These are phyloP conservation scores for Ascochyta lentis DNA, from an alignment of 2,329 filamentous ascomycete genomes.

Conservation along the genomic window DNA sequence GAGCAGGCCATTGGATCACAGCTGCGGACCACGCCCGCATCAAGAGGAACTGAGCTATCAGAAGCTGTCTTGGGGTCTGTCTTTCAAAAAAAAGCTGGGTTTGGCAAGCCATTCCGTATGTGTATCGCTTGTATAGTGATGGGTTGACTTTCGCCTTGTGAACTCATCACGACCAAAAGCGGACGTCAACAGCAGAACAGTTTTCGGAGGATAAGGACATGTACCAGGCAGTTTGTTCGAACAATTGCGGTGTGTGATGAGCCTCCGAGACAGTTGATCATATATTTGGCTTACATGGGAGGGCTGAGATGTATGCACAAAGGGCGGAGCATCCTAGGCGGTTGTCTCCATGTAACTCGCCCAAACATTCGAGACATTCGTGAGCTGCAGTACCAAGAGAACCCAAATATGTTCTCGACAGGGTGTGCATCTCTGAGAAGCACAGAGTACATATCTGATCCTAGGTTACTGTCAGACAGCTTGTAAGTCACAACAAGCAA, in stretches of 20 bases:
- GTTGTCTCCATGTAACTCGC: conserved; percentile 2
- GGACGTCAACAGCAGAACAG: background rate
- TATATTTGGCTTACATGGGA: conserved; percentile 7
- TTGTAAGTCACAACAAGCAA: background rate
- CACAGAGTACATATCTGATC: background rate
- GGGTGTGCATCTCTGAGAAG: background rate
- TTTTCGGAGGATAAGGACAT: background rate
- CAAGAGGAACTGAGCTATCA: background rate
- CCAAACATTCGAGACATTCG: background rate
- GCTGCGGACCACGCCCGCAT: conserved; percentile 3
- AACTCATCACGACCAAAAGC: background rate
- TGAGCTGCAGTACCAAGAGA: background rate
- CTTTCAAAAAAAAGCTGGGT: background rate
- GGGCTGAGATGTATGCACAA: conserved; percentile 1
- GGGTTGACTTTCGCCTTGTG: background rate
- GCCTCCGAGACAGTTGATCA: conserved; percentile 14
- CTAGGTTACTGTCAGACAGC: background rate
- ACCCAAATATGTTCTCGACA: background rate
- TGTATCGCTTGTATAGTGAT: background rate
- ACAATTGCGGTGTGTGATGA: background rate
- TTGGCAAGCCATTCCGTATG: background rate
- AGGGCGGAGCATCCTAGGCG: conserved; percentile 1
- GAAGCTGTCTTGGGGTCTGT: background rate
- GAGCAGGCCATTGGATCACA: conserved; percentile 11
- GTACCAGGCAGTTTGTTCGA: conserved; percentile 1